Percentiles rank a stretch among this genome's conserved stretches.
Conservation (phyloP, 2,329 filamentous ascomycete species). For the Trichoderma aggressivum region DNA sequence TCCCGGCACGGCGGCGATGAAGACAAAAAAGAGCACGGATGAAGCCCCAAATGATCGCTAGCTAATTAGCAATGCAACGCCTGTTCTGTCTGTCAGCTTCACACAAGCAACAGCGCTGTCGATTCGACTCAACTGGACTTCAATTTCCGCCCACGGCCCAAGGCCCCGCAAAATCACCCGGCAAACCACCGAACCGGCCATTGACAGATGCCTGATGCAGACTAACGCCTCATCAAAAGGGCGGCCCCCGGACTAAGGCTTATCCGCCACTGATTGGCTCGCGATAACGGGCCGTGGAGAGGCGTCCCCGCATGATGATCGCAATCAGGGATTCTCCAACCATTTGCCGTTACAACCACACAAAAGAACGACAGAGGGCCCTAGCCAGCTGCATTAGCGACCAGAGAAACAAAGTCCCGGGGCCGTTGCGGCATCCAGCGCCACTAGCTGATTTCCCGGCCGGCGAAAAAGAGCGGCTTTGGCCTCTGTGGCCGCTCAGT, state of each 20-base stretch:
- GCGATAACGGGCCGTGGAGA: conserved; percentile 14
- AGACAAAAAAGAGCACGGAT: not conserved
- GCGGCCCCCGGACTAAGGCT: not conserved
- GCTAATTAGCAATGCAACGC: not conserved
- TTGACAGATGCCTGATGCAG: conserved; percentile 14
- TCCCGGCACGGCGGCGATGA: not conserved
- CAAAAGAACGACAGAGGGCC: not conserved
- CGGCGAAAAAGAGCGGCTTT: not conserved
- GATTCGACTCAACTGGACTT: not conserved
- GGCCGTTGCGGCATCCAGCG: not conserved
- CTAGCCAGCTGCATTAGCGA: not conserved
- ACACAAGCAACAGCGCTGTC: not conserved
- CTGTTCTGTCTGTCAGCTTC: not conserved
- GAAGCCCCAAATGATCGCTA: not conserved
- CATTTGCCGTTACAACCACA: not conserved
- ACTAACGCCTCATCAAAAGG: not conserved
- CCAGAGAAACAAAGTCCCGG: not conserved
- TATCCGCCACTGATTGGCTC: conserved; percentile 4
- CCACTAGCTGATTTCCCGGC: not conserved
- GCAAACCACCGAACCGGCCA: conserved; percentile 9
- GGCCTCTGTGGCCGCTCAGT: not conserved
- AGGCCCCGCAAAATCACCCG: conserved; percentile 15
- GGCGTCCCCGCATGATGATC: conserved; percentile 16
- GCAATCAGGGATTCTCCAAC: conserved; percentile 14
- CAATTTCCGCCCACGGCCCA: not conserved